phyloP scores from a whole-genome alignment of 2,329 filamentous ascomycete species.

The Pezicula neosporulosa region DNA sequence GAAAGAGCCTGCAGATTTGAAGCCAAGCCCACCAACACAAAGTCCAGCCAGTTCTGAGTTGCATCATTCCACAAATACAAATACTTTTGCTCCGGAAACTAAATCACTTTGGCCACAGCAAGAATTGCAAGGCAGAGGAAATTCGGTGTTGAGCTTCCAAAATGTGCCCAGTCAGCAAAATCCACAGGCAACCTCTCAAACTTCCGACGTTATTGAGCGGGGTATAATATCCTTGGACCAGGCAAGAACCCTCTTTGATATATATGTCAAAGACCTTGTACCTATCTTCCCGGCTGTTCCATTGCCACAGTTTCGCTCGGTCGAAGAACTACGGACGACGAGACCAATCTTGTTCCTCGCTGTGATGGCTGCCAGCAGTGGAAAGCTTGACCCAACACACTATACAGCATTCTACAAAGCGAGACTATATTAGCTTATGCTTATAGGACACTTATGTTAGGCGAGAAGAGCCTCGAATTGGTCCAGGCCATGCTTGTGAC shows the following conservation, averaged over 20 bases:
- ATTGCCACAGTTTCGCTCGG: conserved; percentile 47
- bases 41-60: too few relatives aligned
- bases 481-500: conserved; percentile 43
- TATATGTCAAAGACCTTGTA: conserved; percentile 54
- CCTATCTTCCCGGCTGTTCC: conserved; percentile 57
- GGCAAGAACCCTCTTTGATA: conserved; percentile 49
- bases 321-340: conserved; percentile 46
- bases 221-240: conserved; percentile 52
- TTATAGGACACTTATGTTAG: conserved; percentile 38
- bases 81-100: too few relatives aligned
- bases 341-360: conserved; percentile 67
- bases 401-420: conserved; percentile 38
- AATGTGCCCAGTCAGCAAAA: conserved; percentile 1
- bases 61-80: background rate
- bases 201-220: conserved; percentile 45
- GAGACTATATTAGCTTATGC: conserved; percentile 42
- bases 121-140: background rate
- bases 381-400: conserved; percentile 36
- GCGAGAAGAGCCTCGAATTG: conserved; percentile 44
- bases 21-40: background rate
- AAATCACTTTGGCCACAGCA: background rate
- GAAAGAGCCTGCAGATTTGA: conserved; percentile 3
- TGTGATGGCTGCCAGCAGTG: conserved; percentile 61
- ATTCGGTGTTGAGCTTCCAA: conserved; percentile 3
- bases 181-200: conserved; percentile 5